phyloP scores from a whole-genome alignment of 169 alveolate species.

The Plasmodium blacklocki region DNA sequence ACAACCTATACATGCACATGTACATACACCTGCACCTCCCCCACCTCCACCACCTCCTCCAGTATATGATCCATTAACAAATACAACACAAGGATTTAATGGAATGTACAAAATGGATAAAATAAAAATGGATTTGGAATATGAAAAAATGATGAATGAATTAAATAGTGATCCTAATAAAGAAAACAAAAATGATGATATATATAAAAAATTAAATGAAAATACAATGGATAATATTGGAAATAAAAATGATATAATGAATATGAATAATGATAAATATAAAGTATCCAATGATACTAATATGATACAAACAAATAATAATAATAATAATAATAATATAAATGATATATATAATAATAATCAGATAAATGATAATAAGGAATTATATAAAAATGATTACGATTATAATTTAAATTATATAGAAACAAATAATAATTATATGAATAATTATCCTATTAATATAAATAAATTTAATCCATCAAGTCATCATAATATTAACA shows the following conservation, averaged over 20 bases:
- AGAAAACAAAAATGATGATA: not conserved
- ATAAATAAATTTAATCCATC: slow-evolving; percentile 31
- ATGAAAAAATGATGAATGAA: slow-evolving; percentile 68
- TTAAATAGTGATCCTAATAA: slow-evolving; percentile 27
- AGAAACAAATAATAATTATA: slow-evolving; percentile 11
- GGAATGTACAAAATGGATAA: slow-evolving; percentile 12
- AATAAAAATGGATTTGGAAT: slow-evolving; percentile 58
- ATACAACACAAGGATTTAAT: not conserved
- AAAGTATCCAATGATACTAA: not conserved
- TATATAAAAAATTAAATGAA: slow-evolving; percentile 12
- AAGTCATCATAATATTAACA: slow-evolving; percentile 37
- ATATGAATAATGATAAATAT: not conserved
- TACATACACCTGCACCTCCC: slow-evolving; percentile 52
- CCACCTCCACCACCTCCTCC: slow-evolving; percentile 7
- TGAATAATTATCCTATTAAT: slow-evolving; percentile 6
- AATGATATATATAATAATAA: not conserved
- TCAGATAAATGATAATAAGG: too few species aligned
- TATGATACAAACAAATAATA: not conserved
- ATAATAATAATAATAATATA: slow-evolving; percentile 7
- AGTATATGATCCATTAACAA: not conserved
- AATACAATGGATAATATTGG: not conserved
- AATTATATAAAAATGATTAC: not conserved
- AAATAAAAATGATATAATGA: not conserved
- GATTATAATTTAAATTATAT: not conserved
- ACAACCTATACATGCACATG: not conserved